Base-by-base conservation (phyloP, 257 asterid genomes). In the Salvia miltiorrhiza region DNA sequence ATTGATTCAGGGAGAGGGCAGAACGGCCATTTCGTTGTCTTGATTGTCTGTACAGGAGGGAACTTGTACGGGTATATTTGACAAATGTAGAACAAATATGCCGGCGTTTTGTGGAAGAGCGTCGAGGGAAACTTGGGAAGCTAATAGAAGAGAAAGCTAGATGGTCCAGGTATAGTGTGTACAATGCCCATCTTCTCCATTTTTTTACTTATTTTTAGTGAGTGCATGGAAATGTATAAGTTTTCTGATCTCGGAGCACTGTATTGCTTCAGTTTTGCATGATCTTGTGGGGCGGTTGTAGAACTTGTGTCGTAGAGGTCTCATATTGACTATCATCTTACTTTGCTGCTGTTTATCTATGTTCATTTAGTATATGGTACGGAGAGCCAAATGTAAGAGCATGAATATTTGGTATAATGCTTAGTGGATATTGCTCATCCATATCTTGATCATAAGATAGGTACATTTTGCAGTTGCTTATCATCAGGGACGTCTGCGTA, bases 1-100 rank as follows among this genome's bases (percentile, higher is more conserved):
- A 75, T 75, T 49, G 81, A 66, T 72, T 65, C 79, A 93, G 99
- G 88, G 99, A 89, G 81, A 93, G 96, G 85, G 83, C 86, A 32
- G 91, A 93, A 59, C 83, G 91, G 37, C 99, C 96, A 5, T 93
- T 93, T 75, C 94, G 97, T 56, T 93, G 97, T 77, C 96, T 93
- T 28, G 96, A 87, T 71, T 76, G 87, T 77, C 88, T 81, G 77
- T 93, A 93, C 70, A 77, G 99, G 78, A 82, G 99, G 87, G 99
- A 93, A 74, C 96, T 91, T 77, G 87, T 91, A 21, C 78, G 99
- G 40, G 96, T 90, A 6, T 93, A 93, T 82, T 77, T 90, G 82
- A 84, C 93, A 56, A 93, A 93, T 74, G 99, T 93, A 16, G 99
- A 91, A 73, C 96, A 91, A 79, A 91, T 88, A 49, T 91, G 96